Base-by-base conservation (phyloP, 2,329 filamentous ascomycete genomes). In the Cryphonectria radicalis region DNA sequence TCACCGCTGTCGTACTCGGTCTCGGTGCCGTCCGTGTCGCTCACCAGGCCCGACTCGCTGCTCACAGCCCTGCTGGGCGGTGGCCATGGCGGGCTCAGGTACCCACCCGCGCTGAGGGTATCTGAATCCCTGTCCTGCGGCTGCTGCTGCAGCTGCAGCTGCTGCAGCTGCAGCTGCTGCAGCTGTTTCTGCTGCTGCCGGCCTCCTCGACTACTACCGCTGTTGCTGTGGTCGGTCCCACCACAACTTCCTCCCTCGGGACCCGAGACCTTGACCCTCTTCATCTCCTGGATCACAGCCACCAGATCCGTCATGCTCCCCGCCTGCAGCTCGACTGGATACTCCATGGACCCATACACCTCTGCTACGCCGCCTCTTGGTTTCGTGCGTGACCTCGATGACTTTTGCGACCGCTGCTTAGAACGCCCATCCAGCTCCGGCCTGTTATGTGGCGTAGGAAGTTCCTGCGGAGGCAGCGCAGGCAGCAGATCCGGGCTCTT, bases 401-500 rank as follows among this genome's bases (percentile, higher is more conserved):
- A 37, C 22, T 68, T 68, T 22, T 53, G 57, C 32, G 46, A 46
- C 11, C 67, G 67, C 59, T 25, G 57, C 42, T 55, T 70, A 4
- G 64, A 42, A 8, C 68, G 46, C 46, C 46, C 70, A 17, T 65
- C 68, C 42, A 72, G 11, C 53, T 70, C 68, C 35, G 63, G 70
- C 60, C 64, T 59, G 66, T 71, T 71, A 35, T 69, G 70, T 8
- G 67, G 71, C 22, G 71, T 71, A 22, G 69, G 69, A 37, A 73
- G 40, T 59, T 71, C 71, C 57, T 71, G 66, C 5, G 68, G 63
- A 37, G 70, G 66, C 19, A 63, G 64, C 13, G n/a, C 19, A 4
- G 65, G 60, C 43, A 63, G 28, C 57, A 62, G 43, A 35, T 46
- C 57, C 25, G 66, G 66, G 37, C 66, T 62, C 55, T 67, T 67